phyloP scores from a whole-genome alignment of 495 filamentous ascomycete genomes.

The Podospora pseudocomata region DNA sequence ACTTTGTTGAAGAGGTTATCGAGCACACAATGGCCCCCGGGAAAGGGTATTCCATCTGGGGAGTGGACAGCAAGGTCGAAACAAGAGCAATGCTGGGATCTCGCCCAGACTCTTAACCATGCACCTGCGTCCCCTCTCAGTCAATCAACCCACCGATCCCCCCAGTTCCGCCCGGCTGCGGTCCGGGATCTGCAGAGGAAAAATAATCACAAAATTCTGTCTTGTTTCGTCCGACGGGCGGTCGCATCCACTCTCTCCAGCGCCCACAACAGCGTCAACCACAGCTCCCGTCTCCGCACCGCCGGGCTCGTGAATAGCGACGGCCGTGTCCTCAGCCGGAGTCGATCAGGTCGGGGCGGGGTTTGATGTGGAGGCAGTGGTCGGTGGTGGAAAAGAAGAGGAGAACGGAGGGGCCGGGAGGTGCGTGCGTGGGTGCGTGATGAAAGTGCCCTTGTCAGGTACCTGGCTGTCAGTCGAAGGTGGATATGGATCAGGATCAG shows the following conservation, averaged over 20 bases:
- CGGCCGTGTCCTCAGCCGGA: neutral
- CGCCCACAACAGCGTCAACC: neutral
- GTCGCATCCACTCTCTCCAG: neutral
- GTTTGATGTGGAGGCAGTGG: conserved; percentile 12
- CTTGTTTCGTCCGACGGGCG: neutral
- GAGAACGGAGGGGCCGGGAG: neutral
- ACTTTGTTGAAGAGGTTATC: conserved; percentile 5
- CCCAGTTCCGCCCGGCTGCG: neutral
- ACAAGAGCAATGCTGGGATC: conserved; percentile 16
- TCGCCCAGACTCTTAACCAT: conserved; percentile 21
- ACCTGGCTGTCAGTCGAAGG: neutral
- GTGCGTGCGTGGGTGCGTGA: neutral
- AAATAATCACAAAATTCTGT: neutral
- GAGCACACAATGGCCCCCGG: conserved; percentile 25
- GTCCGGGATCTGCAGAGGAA: neutral
- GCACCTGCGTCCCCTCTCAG: conserved; percentile 11
- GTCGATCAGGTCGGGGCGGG: conserved; percentile 9
- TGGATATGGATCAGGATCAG: neutral
- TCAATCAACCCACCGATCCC: conserved; percentile 3
- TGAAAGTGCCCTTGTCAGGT: neutral
- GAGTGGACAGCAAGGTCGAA: neutral
- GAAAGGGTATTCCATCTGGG: conserved; percentile 24
- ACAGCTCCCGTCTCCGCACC: neutral
- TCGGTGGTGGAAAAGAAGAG: conserved; percentile 4
- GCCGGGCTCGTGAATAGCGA: neutral